Evolutionary conservation across 768 basidiomycete species (phyloP), one percentile per base, ranked within the genome.

Genomic region (Lyophyllum shimeji): DNA sequence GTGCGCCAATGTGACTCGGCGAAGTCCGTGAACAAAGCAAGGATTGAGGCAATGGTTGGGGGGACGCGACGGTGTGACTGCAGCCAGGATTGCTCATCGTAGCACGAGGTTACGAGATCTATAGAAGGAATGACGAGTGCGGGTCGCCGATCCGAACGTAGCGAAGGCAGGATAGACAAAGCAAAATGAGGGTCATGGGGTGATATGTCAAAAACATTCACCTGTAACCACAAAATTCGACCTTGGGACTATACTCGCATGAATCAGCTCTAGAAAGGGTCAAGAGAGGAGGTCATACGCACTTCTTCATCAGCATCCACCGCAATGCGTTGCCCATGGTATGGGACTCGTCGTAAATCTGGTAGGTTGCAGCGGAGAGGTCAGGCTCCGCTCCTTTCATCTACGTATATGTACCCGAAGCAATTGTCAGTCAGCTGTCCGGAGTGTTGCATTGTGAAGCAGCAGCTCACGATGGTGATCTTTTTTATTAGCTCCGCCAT

Each of bases 261-360:
- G 33, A 57, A 46, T 65, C 43, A 46, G 43, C 33, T 25, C 24
- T 55, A 29, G 42, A n/a, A 29, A 37, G 27, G 20, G 25, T 3
- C 13, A 52, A 29, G 43, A 17, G 34, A 24, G 29, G 17, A 20
- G 2, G 18, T 18, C 31, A 31, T 13, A 65, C 87, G 53, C 63
- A 98, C 97, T 99, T 96, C 77, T 98, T 97, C 96, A 98, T 98
- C 56, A 98, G 69, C 89, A 98, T 98, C 95, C 95, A 99, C 33
- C 96, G 76, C 37, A 98, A 78, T 0, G 93, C 82, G 63, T 99
- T 99, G 5, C 97, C 97, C 24, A 98, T 84, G 0, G 96, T 98
- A 71, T 99, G 96, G 1, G 93, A 88, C 75, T 99, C 97, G 66
- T 98, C 88, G 67, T 87, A 79, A 45, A 98, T 88, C 68, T 90